A percentile compares a stretch with the other conserved stretches of the same genome.
These are phyloP conservation scores for Brasenia schreberi DNA, from an alignment of 164 flowering plant species.

Conservation along the genomic window DNA sequence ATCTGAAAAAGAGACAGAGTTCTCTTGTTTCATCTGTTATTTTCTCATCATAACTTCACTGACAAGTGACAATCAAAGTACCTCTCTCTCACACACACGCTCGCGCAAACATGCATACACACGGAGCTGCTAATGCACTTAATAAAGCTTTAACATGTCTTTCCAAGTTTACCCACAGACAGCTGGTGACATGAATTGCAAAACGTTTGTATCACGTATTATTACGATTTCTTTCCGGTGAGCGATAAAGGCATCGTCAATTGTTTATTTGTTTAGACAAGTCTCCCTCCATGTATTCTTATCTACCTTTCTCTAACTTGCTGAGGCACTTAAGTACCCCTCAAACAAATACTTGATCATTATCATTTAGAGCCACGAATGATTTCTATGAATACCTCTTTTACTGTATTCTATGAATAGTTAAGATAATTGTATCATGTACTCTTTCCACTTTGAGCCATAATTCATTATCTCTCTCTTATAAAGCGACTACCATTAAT, in stretches of 20 bases:
- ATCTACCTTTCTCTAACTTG: constrained; percentile 5
- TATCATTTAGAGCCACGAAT: not conserved
- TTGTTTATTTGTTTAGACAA: no score
- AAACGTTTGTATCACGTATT: no score
- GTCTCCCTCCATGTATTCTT: not conserved
- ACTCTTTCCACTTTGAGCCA: no score
- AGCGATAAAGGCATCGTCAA: no score
- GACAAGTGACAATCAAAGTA: constrained; percentile 14
- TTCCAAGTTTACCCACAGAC: not conserved
- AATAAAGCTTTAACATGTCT: not conserved
- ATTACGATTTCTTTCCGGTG: no score
- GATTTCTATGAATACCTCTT: not conserved
- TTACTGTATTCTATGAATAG: no score
- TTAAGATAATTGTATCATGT: no score
- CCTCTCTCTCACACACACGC: constrained; percentile 6
- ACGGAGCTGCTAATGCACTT: constrained; percentile 1
- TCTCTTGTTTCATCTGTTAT: constrained; percentile 29
- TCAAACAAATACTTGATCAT: not conserved
- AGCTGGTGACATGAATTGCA: no score
- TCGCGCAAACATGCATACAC: not conserved
- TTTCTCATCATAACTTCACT: constrained; percentile 25
- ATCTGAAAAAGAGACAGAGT: constrained; percentile 22
- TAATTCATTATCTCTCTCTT: no score
- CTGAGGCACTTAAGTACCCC: not conserved
- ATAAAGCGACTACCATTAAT: not conserved